Conservation (phyloP, 805 yeast species). For the Kuraishia capsulata region DNA sequence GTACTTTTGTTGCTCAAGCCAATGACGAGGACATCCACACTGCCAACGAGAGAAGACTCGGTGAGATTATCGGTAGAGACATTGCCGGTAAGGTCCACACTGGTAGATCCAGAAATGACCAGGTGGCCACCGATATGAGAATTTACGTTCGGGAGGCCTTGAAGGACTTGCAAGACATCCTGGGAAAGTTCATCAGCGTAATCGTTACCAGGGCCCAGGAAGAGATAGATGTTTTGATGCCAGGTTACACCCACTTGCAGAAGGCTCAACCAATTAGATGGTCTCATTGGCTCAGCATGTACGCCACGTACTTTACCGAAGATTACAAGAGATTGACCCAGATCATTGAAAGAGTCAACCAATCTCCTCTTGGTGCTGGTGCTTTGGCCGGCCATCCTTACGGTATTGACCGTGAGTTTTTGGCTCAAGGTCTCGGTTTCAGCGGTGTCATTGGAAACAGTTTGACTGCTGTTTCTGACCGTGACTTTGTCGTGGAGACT, state of each 20-base stretch:
- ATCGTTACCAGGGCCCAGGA: slow-evolving; percentile 67
- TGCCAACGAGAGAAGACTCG: slow-evolving; percentile 95
- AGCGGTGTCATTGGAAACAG: slow-evolving; percentile 89
- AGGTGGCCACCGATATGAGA: slow-evolving; percentile 99
- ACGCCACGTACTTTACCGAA: slow-evolving; percentile 89
- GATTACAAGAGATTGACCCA: slow-evolving; percentile 82
- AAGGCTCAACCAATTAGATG: slow-evolving; percentile 99
- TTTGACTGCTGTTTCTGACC: slow-evolving; percentile 91
- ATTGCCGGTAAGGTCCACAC: slow-evolving; percentile 98
- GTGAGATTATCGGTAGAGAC: slow-evolving; percentile 87
- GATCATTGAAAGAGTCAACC: slow-evolving; percentile 73
- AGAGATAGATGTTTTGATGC: slow-evolving; percentile 92
- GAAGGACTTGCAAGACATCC: slow-evolving; percentile 44
- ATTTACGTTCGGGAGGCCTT: slow-evolving; percentile 80
- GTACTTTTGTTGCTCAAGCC: slow-evolving; percentile 60
- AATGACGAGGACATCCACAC: slow-evolving; percentile 99
- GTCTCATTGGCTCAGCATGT: slow-evolving; percentile 94
- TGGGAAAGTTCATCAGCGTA: slow-evolving; percentile 56
- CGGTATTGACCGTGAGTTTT: slow-evolving; percentile 91
- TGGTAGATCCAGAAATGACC: slow-evolving; percentile 98
- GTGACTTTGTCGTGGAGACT: slow-evolving; percentile 94
- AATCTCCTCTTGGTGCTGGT: slow-evolving; percentile 92
- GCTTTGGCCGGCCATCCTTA: slow-evolving; percentile 99
- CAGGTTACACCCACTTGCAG: slow-evolving; percentile 97
- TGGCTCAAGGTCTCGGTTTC: slow-evolving; percentile 77